Evolutionary conservation across 2,329 filamentous ascomycete species (phyloP).

Genomic region (Sclerotinia trifoliorum): DNA sequence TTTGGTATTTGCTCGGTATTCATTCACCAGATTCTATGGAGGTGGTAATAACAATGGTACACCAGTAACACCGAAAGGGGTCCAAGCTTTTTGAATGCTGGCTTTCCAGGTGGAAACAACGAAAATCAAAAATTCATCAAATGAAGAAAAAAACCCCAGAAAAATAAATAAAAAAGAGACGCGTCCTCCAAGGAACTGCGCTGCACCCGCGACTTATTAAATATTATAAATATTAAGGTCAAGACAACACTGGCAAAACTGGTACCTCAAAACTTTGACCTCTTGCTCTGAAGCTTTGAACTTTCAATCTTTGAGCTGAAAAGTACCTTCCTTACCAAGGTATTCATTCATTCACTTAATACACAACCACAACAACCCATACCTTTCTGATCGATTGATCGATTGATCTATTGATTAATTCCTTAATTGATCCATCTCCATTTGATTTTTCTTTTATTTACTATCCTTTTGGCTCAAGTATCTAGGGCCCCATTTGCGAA

Average conservation of each 20-base stretch:
- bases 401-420: not conserved
- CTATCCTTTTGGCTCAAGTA: not conserved
- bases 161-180: not conserved
- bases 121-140: not conserved
- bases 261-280: not conserved
- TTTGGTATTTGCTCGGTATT: too few species aligned
- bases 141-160: too few species aligned
- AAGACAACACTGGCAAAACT: not conserved
- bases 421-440: not conserved
- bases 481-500: not conserved
- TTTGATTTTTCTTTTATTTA: not conserved
- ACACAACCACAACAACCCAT: not conserved
- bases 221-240: too few species aligned
- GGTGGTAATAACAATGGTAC: too few species aligned
- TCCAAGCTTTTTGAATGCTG: slow-evolving; percentile 4
- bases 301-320: too few species aligned
- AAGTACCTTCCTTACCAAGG: not conserved
- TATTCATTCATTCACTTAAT: not conserved
- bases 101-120: not conserved
- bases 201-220: not conserved
- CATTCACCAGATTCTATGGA: too few species aligned
- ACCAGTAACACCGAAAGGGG: too few species aligned
- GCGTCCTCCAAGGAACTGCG: slow-evolving; percentile 6
- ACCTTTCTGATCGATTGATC: not conserved
- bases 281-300: not conserved